Conservation (phyloP, 1,284 basidiomycete species). For the Heterobasidion irregulare region DNA sequence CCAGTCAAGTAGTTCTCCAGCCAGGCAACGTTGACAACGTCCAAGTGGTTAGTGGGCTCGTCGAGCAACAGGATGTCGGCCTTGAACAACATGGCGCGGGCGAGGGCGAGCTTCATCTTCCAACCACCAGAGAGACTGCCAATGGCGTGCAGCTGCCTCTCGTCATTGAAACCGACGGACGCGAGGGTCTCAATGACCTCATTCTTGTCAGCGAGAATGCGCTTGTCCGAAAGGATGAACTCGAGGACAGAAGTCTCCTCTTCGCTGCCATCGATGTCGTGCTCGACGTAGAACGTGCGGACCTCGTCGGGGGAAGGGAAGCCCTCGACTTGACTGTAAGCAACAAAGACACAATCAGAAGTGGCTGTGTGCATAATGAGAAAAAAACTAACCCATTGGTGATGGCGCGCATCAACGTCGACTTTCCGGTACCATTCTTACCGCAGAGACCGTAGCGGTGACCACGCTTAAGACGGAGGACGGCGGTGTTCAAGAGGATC, state of each 20-base stretch:
- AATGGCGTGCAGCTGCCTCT: constrained; percentile 81
- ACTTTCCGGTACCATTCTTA: constrained; percentile 98
- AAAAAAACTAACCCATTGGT: constrained; percentile 53
- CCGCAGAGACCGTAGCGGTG: constrained; percentile 98
- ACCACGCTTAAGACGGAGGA: constrained; percentile 94
- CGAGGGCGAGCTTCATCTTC: constrained; percentile 99
- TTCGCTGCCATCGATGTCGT: constrained; percentile 96
- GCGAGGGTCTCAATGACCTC: constrained; percentile 79
- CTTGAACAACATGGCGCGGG: constrained; percentile 98
- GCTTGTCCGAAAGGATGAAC: constrained; percentile 85
- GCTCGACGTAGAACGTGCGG: constrained; percentile 98
- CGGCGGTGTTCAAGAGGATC: constrained; percentile 94
- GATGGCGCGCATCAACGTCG: constrained; percentile 95
- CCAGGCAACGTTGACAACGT: constrained; percentile 96
- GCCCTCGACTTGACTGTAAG: constrained; percentile 82
- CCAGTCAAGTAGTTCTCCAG: constrained; percentile 90
- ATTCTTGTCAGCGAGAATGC: constrained; percentile 64
- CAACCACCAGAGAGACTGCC: constrained; percentile 97
- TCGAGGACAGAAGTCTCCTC: constrained; percentile 85
- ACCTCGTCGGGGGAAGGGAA: constrained; percentile 95
- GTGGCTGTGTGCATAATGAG: background rate
- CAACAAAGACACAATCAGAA: constrained; percentile 3
- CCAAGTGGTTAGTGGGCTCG: constrained; percentile 98
- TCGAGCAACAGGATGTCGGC: constrained; percentile 95
- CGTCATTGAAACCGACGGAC: constrained; percentile 87